Evolutionary conservation across 805 yeast genomes (phyloP).

Genomic region (Starmerella lactis-condensi): DNA sequence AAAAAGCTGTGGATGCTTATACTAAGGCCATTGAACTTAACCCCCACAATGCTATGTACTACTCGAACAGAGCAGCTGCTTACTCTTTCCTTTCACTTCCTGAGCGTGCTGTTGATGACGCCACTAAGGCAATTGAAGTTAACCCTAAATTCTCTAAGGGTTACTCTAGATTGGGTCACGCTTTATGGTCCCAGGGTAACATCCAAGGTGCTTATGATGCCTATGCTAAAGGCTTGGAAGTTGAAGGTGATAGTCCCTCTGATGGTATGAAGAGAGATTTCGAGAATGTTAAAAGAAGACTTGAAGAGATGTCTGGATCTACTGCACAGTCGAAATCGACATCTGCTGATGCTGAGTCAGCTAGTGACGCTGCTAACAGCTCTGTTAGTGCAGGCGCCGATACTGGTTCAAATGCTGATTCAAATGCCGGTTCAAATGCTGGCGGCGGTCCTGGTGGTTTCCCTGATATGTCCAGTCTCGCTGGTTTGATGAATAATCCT

Average conservation of each 20-base stretch:
- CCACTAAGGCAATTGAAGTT: conserved; percentile 56
- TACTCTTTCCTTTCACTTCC: conserved; percentile 61
- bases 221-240: conserved; percentile 67
- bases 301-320: conserved; percentile 33
- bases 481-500: conserved; percentile 72
- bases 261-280: conserved; percentile 86
- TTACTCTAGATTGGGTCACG: conserved; percentile 85
- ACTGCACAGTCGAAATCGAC: conserved; percentile 14
- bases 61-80: conserved; percentile 94
- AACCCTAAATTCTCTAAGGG: conserved; percentile 80
- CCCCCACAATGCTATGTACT: conserved; percentile 62
- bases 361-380: neutral
- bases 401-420: no score
- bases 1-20: conserved; percentile 55
- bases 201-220: conserved; percentile 79
- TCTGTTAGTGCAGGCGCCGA: conserved; percentile 2
- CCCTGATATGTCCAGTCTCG: conserved; percentile 37
- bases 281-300: conserved; percentile 80
- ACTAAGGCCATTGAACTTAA: conserved; percentile 57
- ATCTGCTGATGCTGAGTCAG: neutral
- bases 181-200: conserved; percentile 86
- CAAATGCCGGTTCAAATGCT: conserved; percentile 7
- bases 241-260: conserved; percentile 67
- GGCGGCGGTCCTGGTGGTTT: conserved; percentile 53
- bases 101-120: conserved; percentile 64